These are phyloP conservation scores for Cryphonectria nitschkei DNA, from an alignment of 2,329 filamentous ascomycete genomes.

Conservation along the genomic window DNA sequence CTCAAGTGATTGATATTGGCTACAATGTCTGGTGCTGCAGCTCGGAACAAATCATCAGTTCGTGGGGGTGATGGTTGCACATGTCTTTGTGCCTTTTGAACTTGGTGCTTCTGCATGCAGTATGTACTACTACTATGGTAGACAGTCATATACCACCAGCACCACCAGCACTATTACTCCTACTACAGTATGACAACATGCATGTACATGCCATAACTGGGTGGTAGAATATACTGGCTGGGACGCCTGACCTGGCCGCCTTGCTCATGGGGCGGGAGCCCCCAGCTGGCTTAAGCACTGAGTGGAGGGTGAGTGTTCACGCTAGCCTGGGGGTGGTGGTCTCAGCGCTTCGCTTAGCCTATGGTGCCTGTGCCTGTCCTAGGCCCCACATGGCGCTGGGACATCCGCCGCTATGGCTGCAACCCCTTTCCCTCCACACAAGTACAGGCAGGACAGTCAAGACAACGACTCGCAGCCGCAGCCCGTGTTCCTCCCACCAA, in stretches of 20 bases:
- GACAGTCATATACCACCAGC: no score
- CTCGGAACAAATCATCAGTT: not conserved
- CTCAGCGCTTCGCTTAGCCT: conserved; percentile 5
- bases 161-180: no score
- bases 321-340: not conserved
- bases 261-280: not conserved
- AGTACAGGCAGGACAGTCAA: not conserved
- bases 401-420: conserved; percentile 14
- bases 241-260: not conserved
- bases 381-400: conserved; percentile 8
- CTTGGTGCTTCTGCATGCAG: not conserved
- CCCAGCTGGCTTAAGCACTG: not conserved
- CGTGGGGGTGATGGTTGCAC: not conserved
- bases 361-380: conserved; percentile 4
- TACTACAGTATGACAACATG: no score
- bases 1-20: not conserved
- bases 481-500: not conserved
- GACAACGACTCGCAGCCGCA: not conserved
- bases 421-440: conserved; percentile 13
- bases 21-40: not conserved
- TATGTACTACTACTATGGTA: no score
- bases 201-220: not conserved
- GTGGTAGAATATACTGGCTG: not conserved
- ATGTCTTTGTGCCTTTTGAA: not conserved
- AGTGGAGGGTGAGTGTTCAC: not conserved